Conservation (phyloP, 176 grass and related monocot species). For the Cymbopogon citratus region DNA sequence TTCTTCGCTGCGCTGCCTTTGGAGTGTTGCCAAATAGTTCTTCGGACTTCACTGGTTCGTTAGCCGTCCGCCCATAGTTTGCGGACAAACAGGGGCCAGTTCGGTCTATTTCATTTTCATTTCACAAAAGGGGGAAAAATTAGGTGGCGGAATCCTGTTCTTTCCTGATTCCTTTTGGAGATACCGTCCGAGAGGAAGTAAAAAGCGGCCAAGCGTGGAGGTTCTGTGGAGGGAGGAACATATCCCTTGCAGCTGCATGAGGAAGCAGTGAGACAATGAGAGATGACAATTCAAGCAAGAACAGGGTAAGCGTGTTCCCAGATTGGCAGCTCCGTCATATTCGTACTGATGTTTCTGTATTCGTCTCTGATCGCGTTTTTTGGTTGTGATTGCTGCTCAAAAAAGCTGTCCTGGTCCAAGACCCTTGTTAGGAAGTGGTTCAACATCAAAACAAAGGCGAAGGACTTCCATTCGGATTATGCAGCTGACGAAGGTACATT, state of each 20-base stretch:
- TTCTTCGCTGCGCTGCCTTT: constrained; percentile 9
- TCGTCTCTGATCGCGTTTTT: constrained; percentile 20
- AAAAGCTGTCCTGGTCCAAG: constrained; percentile 93
- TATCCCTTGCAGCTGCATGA: constrained; percentile 48
- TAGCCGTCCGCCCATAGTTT: not conserved
- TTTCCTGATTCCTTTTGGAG: not conserved
- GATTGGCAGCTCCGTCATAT: constrained; percentile 9
- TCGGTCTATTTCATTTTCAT: not conserved
- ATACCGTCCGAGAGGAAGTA: not conserved
- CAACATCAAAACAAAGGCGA: constrained; percentile 87
- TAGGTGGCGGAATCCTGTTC: constrained; percentile 27
- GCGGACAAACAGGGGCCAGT: not conserved
- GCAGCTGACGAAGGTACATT: constrained; percentile 54
- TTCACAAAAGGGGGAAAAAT: constrained; percentile 4
- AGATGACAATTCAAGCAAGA: constrained; percentile 74
- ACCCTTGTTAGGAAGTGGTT: constrained; percentile 90
- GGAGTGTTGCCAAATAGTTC: not conserved
- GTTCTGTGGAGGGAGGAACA: constrained; percentile 18
- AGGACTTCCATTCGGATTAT: constrained; percentile 72
- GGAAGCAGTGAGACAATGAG: constrained; percentile 74
- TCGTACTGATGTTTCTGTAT: constrained; percentile 1
- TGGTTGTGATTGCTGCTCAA: constrained; percentile 35
- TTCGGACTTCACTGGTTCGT: not conserved
- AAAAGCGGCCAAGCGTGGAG: not conserved
- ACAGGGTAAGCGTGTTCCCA: constrained; percentile 48